Base-by-base conservation (phyloP, 208 protist genomes). In the Leishmania guyanensis region DNA sequence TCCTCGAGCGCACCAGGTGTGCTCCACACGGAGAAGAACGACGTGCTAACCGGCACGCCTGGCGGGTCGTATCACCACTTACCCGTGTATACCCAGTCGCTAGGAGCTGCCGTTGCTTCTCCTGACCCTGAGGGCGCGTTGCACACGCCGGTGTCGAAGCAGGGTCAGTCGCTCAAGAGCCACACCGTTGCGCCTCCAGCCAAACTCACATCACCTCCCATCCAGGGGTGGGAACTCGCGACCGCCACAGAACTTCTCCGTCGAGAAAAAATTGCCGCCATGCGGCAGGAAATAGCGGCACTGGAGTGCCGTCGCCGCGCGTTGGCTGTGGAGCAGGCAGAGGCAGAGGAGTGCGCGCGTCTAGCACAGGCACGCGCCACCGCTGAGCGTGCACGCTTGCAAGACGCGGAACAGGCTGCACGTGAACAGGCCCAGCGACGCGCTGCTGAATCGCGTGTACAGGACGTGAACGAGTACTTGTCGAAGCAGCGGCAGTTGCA, bases 321-420 rank as follows among this genome's bases (percentile, higher is more conserved):
- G 64, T 68, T 80, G 14, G 73, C 84, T 5, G 60, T 86, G 76
- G 84, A 88, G 75, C 80, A 83, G 80, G 75, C 54, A 10, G 86
- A 88, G 62, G 90, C 88, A 36, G 88, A 86, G 20, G 88, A 91
- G 60, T 85, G 87, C 6, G 77, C 72, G n/a, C 75, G 84, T 5
- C 68, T 92, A 36, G 78, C 76, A 16, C 56, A 64, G 16, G 86
- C 84, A 4, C 81, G 91, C 48, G 51, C 80, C 17, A 58, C 43
- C 17, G 66, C 89, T 10, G 91, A 89, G 75, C 58, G 80, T 10
- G 36, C 70, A n/a, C 85, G 87, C 16, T 36, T 90, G 9, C 83
- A 83, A 43, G 64, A 74, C 22, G 46, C 86, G 14, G 79, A 86
- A 51, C 68, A 33, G 14, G 48, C 82, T 6, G 53, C 43, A 53